Conservation (phyloP, 495 filamentous ascomycete genomes). For the Neurospora sp. region DNA sequence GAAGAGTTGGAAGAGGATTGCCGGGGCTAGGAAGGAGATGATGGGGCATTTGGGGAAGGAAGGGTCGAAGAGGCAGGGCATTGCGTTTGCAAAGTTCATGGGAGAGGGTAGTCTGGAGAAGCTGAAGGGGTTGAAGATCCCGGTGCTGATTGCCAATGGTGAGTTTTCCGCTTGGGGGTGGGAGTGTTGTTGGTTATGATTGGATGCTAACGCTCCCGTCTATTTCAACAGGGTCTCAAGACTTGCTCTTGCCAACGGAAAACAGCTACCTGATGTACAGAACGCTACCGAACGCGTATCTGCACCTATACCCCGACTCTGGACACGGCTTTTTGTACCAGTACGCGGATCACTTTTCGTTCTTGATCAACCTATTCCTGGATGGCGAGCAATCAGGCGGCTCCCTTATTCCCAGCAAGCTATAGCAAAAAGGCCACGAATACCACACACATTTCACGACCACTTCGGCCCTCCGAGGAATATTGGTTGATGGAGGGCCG, state of each 20-base stretch:
- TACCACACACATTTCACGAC: neutral
- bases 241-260: conserved; percentile 16
- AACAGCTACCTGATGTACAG: conserved; percentile 12
- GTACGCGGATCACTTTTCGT: conserved; percentile 13
- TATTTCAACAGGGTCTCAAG: conserved; percentile 5
- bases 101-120: conserved; percentile 16
- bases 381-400: neutral
- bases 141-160: conserved; percentile 25
- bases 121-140: conserved; percentile 19
- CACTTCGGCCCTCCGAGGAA: neutral
- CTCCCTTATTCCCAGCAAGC: neutral
- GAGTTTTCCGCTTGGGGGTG: conserved; percentile 1
- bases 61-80: conserved; percentile 11
- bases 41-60: conserved; percentile 12
- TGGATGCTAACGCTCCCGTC: neutral
- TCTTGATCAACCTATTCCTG: conserved; percentile 12
- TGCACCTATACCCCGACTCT: conserved; percentile 17
- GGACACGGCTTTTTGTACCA: conserved; percentile 21
- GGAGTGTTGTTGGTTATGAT: neutral
- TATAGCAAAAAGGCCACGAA: neutral
- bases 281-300: conserved; percentile 10
- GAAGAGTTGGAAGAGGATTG: conserved; percentile 16
- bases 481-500: neutral
- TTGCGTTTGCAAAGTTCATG: conserved; percentile 12
- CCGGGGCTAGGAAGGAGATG: neutral